Conservation (phyloP, 345 rosid genomes). For the Camelina sativa region DNA sequence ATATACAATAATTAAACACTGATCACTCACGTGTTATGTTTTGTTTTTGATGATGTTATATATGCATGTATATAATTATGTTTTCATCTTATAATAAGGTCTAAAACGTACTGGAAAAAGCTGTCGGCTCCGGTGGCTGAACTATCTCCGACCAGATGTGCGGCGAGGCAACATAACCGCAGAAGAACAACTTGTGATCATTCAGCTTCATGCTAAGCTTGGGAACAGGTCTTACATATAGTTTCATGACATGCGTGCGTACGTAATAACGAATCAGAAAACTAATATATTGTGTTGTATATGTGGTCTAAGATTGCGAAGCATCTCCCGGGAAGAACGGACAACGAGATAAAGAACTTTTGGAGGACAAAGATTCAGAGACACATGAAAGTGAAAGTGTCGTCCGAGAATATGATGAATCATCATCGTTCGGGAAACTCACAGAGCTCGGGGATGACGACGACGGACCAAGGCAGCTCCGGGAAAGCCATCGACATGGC, state of each 20-base stretch:
- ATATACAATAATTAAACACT: not conserved
- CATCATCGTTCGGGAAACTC: constrained; percentile 30
- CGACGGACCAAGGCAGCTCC: constrained; percentile 38
- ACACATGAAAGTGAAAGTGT: constrained; percentile 61
- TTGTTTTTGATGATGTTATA: not conserved
- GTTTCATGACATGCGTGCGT: not conserved
- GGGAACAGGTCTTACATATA: constrained; percentile 41
- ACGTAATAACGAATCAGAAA: not conserved
- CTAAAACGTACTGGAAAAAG: constrained; percentile 92
- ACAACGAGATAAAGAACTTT: constrained; percentile 92
- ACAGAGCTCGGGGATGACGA: constrained; percentile 30
- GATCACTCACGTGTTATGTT: not conserved
- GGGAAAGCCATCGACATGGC: constrained; percentile 34
- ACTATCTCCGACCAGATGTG: constrained; percentile 49
- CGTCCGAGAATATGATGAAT: constrained; percentile 4
- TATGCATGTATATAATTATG: not conserved
- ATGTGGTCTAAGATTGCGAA: constrained; percentile 96
- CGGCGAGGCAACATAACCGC: constrained; percentile 42
- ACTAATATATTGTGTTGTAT: not conserved
- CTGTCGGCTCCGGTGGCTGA: constrained; percentile 59
- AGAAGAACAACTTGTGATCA: constrained; percentile 41
- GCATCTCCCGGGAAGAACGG: constrained; percentile 97
- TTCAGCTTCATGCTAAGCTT: constrained; percentile 46
- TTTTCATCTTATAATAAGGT: constrained; percentile 25
- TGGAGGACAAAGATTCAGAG: constrained; percentile 97